Base-by-base conservation (phyloP, 139 green algal genomes). In the Closterium sp. region DNA sequence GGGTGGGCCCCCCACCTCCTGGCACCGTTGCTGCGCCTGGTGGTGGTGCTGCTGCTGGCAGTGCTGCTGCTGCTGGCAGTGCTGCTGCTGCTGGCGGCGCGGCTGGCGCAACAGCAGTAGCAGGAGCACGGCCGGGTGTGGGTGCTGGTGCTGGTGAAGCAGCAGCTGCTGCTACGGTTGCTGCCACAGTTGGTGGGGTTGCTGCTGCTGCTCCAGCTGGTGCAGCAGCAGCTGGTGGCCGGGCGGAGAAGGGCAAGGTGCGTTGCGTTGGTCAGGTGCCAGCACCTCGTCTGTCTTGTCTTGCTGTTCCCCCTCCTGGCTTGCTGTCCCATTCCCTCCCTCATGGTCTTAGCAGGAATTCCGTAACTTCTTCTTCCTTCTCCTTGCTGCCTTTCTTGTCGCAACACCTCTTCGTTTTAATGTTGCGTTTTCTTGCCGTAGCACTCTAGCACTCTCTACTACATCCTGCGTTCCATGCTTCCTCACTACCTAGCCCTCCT, bases 1-100 rank as follows among this genome's bases (percentile, higher is more conserved):
- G 34, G 28, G 76, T 76, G 55, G 87, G 85, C 33, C 55, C 38
- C 30, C 35, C 90, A 16, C 36, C 36, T 2, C 32, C 84, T 8
- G 88, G 23, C 30, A 87, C 87, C 10, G 8, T 3, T n/a, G 32
- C 87, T n/a, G 69, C 87, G 16, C 12, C 64, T 38, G 33, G 33
- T 8, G 23, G 9, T 43, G 3, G 33, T 69, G 87, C 87, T 35
- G 34, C 64, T 69, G 86, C 30, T 31, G 86, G n/a, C n/a, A n/a
- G n/a, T 89, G 86, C 28, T 12, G 86, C 35, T 85, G 86, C 36
- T 33, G 86, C 86, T 30, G 86, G 86, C 23, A n/a, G n/a, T 89
- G 86, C 28, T 12, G 86, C 35, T 85, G 86, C 36, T 33, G 86
- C 86, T 30, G 86, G 86, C 23, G 76, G 19, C n/a, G 31, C 85